Conservation (phyloP, 352 stramenopile genomes). For the Pythium volutum region DNA sequence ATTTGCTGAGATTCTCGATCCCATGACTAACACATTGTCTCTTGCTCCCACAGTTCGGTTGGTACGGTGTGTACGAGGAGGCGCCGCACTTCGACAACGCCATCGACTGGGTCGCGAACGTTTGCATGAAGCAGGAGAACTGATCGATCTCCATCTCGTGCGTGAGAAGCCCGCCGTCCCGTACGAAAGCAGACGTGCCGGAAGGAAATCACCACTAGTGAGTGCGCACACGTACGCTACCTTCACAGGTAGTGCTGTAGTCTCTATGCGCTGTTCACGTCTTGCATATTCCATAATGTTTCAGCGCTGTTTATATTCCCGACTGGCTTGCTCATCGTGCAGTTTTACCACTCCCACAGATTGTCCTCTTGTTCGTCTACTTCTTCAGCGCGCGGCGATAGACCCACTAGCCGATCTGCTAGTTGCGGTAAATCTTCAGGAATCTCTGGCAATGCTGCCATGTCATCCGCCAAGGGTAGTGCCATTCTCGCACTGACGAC, state of each 20-base stretch:
- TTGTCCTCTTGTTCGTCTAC: constrained; percentile 41
- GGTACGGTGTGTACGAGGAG: constrained; percentile 53
- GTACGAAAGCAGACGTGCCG: background rate
- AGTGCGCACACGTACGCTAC: constrained; percentile 4
- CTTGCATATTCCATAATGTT: constrained; percentile 10
- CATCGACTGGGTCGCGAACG: constrained; percentile 42
- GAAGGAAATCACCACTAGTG: background rate
- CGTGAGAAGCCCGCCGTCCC: background rate
- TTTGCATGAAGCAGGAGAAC: constrained; percentile 28
- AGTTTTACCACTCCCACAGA: constrained; percentile 33
- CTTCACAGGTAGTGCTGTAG: constrained; percentile 3
- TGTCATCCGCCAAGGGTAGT: background rate
- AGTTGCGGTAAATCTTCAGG: constrained; percentile 32
- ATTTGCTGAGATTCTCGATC: background rate
- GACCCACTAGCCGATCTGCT: background rate
- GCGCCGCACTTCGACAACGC: constrained; percentile 41
- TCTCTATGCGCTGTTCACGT: background rate
- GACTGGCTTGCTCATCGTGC: background rate
- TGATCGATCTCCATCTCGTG: constrained; percentile 1
- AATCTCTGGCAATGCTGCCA: constrained; percentile 20
- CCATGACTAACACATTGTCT: constrained; percentile 3
- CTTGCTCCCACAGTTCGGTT: constrained; percentile 37
- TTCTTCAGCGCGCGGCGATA: constrained; percentile 42
- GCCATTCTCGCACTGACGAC: background rate
- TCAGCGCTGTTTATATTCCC: background rate